Base-by-base conservation (phyloP, 2,329 filamentous ascomycete genomes). In the Colletotrichum tropicale region DNA sequence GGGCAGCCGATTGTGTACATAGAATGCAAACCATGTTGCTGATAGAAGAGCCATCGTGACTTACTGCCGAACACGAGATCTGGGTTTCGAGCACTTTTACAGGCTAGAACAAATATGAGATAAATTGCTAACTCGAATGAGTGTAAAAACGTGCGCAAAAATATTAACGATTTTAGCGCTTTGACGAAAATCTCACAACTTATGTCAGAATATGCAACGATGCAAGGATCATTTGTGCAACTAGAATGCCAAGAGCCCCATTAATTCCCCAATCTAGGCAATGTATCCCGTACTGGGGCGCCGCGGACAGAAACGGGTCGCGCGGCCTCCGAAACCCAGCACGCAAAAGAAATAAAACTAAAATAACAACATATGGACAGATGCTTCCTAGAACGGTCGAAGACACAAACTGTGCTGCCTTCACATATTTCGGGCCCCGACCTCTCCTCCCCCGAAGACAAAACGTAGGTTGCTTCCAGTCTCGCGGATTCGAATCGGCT, bases 361-460 rank as follows among this genome's bases (percentile, higher is more conserved):
- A 73, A 68, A 64, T 62, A 68, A 68, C 70, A 56, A 64, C 56
- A 56, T 36, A 64, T 64, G 38, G 34, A 28, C 73, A 60, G 34
- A 64, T 58, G 58, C 56, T 73, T 68, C 69, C 43, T 18, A 62
- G 38, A 32, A 55, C 18, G 70, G 55, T 26, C 32, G 64, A 18
- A 21, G 26, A n/a, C 26, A n/a, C 30, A 58, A 56, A 18, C 60
- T 26, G 52, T n/a, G 56, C 24, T 61, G 36, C 4, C 55, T 24
- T 18, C 30, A 62, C 61, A 64, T 75, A 48, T 76, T 61, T 76
- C 73, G 73, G 73, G 48, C 13, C 38, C 76, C 76, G 74, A 76
- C 28, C 65, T 70, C 61, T 24, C 52, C 69, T 60, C 58, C n/a
- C 34, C 65, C 69, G 67, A 71, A 43, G 26, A 70, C 34, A 38